Base-by-base conservation (phyloP, 805 yeast species). In the Sugiyamaella lignohabitans region DNA sequence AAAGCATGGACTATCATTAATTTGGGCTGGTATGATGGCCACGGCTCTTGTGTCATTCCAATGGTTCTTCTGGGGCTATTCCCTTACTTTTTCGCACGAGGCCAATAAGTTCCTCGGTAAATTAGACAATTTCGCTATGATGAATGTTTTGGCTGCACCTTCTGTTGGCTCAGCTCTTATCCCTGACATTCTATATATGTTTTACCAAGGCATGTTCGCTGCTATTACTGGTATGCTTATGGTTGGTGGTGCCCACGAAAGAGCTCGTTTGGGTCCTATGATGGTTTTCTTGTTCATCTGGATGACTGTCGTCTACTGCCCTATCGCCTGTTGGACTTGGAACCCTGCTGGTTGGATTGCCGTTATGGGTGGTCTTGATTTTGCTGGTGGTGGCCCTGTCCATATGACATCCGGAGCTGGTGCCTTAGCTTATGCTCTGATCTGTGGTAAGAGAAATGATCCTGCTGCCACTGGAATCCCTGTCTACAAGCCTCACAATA, bases 381-480 rank as follows among this genome's bases (percentile, higher is more conserved):
- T 86, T 63, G 98, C 98, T 19, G 98, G 98, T 63, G 98, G 98
- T 63, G 96, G 96, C 54, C 96, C 98, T 52, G 98, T 93, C 50
- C 98, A 93, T 71, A 87, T 86, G 71, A 71, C 87, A 57, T 85
- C 96, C 30, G 98, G 98, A 57, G 85, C 82, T 56, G 93, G 95
- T 64, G 98, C 97, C 43, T 73, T 93, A 54, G 91, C 96, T 49
- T 91, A 91, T 65, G 94, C 98, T 24, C 74, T 93, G 46, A 71
- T 87, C 53, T 76, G 91, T 62, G 98, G 98, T 70, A 87, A 83
- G 74, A 85, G 98, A 74, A 79, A 80, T 59, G 30, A 11, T 6
- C 96, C 87, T 63, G 74, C 74, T 6, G 71, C 88, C 24, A 18
- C 5, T 16, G 71, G 73, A 38, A 73, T 87, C 56, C 96, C 96